These are phyloP conservation scores for Ziziphus jujuba DNA, from an alignment of 306 rosid species.

Conservation along the genomic window DNA sequence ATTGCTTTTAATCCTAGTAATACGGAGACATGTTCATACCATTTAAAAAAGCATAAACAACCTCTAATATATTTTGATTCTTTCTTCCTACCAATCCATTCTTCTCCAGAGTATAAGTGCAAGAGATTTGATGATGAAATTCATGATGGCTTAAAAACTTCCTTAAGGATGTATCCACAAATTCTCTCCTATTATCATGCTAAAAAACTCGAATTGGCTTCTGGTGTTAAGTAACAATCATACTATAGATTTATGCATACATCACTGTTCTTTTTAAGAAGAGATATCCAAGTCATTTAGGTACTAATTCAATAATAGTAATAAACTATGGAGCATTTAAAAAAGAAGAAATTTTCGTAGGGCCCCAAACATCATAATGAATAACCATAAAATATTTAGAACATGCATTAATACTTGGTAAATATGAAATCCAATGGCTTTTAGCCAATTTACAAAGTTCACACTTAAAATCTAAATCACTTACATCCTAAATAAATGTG, in stretches of 20 bases:
- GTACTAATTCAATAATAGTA: background rate
- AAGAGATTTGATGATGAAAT: too few species aligned
- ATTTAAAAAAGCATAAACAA: too few species aligned
- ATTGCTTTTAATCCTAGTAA: too few species aligned
- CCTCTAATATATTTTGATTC: too few species aligned
- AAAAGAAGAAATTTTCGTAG: background rate
- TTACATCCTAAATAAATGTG: background rate
- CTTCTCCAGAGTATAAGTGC: too few species aligned
- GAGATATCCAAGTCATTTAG: conserved; percentile 13
- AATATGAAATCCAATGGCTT: background rate
- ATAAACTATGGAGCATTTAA: background rate
- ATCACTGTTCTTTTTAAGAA: background rate
- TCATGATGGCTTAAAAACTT: too few species aligned
- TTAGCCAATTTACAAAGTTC: background rate
- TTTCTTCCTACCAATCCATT: too few species aligned
- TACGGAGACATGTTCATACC: too few species aligned
- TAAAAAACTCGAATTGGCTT: background rate
- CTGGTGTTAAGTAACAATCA: background rate
- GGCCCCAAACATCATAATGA: background rate
- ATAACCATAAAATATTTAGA: background rate
- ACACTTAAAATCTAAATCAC: background rate
- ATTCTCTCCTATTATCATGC: background rate
- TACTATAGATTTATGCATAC: background rate
- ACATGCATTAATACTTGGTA: background rate
- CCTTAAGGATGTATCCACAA: too few species aligned